Percentiles rank a stretch among this genome's conserved stretches.
Conservation (phyloP, 345 rosid species). For the Eutrema japonicum region DNA sequence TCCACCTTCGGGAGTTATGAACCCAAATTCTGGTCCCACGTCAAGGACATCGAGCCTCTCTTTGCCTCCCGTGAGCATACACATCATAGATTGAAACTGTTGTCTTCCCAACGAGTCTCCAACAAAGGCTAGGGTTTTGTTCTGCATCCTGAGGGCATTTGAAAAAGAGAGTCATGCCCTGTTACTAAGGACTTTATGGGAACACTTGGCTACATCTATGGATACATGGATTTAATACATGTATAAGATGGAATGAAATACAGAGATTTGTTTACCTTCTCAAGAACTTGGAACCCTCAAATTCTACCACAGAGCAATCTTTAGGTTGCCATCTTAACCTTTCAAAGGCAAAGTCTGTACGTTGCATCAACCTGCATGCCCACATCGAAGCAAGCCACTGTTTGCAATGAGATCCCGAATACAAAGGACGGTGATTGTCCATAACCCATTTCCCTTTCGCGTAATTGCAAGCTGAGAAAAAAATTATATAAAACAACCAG, state of each 20-base stretch:
- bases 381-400: slow-evolving; percentile 93
- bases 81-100: slow-evolving; percentile 82
- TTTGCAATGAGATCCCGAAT: slow-evolving; percentile 83
- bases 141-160: slow-evolving; percentile 59
- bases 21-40: slow-evolving; percentile 65
- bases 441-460: slow-evolving; percentile 94
- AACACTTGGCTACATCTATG: slow-evolving; percentile 19
- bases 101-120: slow-evolving; percentile 91
- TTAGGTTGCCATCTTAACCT: slow-evolving; percentile 83
- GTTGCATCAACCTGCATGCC: slow-evolving; percentile 93
- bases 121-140: slow-evolving; percentile 78
- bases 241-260: slow-evolving; percentile 4
- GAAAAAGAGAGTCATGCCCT: slow-evolving; percentile 27
- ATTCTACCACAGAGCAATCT: slow-evolving; percentile 78
- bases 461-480: slow-evolving; percentile 64
- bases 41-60: slow-evolving; percentile 54
- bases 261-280: slow-evolving; percentile 52
- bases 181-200: slow-evolving; percentile 31
- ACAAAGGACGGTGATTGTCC: slow-evolving; percentile 69
- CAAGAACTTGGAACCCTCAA: slow-evolving; percentile 73
- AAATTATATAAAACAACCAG: slow-evolving; percentile 12
- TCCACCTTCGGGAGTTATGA: slow-evolving; percentile 54
- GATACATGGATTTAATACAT: slow-evolving; percentile 15
- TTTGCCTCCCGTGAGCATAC: slow-evolving; percentile 76
- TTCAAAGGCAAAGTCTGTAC: slow-evolving; percentile 82